Percentiles rank a stretch among this genome's conserved stretches.
These are phyloP conservation scores for Termitomyces sp. DNA, from an alignment of 768 basidiomycete genomes.

Conservation along the genomic window DNA sequence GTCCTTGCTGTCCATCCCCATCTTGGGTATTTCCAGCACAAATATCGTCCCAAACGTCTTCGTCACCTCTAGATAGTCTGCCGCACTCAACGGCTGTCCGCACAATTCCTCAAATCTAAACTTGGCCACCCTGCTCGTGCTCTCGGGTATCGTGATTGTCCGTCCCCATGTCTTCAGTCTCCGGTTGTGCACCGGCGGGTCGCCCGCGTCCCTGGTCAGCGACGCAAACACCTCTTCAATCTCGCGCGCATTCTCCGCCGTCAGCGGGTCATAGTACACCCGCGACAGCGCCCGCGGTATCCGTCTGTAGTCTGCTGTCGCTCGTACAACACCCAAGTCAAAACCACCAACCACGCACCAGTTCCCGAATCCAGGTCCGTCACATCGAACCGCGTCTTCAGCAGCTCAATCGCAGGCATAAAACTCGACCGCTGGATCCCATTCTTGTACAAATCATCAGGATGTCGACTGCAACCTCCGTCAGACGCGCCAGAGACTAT, in stretches of 20 bases:
- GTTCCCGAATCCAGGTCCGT: conserved; percentile 95
- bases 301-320: conserved; percentile 78
- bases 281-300: conserved; percentile 90
- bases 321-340: no score
- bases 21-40: conserved; percentile 79
- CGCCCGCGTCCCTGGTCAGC: conserved; percentile 48
- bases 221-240: conserved; percentile 82
- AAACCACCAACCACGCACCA: conserved; percentile 41
- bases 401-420: conserved; percentile 88
- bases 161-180: conserved; percentile 88
- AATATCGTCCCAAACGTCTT: conserved; percentile 85
- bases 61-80: conserved; percentile 94
- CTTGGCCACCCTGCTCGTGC: conserved; percentile 72
- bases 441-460: conserved; percentile 96
- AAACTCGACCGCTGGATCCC: conserved; percentile 96
- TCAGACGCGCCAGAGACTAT: background rate
- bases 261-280: conserved; percentile 85
- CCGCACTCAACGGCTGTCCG: conserved; percentile 84
- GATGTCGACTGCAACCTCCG: conserved; percentile 71
- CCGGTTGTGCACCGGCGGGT: conserved; percentile 55
- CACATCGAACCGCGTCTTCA: conserved; percentile 82
- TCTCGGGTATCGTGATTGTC: conserved; percentile 70
- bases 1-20: conserved; percentile 85
- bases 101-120: conserved; percentile 87
- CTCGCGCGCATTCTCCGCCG: conserved; percentile 56